phyloP scores from a whole-genome alignment of 345 rosid genomes.

The Nasturtium officinale region DNA sequence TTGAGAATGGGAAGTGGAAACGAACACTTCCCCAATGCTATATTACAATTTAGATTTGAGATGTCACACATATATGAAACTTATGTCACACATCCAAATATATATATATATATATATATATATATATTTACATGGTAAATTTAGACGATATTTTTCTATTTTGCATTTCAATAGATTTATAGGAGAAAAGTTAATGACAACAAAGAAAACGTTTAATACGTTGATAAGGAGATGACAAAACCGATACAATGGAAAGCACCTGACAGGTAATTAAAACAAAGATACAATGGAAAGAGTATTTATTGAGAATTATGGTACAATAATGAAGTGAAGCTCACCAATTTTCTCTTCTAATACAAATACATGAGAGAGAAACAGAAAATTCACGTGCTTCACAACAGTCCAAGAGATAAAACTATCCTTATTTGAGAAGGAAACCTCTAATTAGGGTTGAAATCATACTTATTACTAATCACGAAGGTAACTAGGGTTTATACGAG shows the following conservation, averaged over 20 bases:
- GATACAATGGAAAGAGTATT: conserved; percentile 30
- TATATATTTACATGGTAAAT: conserved; percentile 15
- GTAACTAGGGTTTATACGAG: conserved; percentile 33
- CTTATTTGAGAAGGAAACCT: conserved; percentile 11
- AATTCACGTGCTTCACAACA: conserved; percentile 46
- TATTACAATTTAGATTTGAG: conserved; percentile 10
- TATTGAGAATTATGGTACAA: conserved; percentile 31
- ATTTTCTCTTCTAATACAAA: conserved; percentile 43
- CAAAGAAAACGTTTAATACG: neutral
- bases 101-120: conserved; percentile 13
- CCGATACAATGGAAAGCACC: conserved; percentile 1
- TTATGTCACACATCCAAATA: neutral
- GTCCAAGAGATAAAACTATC: conserved; percentile 20
- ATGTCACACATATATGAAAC: neutral
- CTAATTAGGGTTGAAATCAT: neutral
- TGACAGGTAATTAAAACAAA: conserved; percentile 1
- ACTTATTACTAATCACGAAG: conserved; percentile 30
- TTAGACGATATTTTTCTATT: neutral
- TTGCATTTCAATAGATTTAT: neutral
- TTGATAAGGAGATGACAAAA: neutral
- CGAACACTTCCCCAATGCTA: conserved; percentile 5
- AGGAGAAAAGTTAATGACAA: neutral
- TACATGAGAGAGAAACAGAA: conserved; percentile 38
- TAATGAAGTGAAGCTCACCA: conserved; percentile 42
- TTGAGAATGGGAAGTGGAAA: conserved; percentile 16